Base-by-base conservation (phyloP, 2,329 filamentous ascomycete species). In the Onygenales sp. region DNA sequence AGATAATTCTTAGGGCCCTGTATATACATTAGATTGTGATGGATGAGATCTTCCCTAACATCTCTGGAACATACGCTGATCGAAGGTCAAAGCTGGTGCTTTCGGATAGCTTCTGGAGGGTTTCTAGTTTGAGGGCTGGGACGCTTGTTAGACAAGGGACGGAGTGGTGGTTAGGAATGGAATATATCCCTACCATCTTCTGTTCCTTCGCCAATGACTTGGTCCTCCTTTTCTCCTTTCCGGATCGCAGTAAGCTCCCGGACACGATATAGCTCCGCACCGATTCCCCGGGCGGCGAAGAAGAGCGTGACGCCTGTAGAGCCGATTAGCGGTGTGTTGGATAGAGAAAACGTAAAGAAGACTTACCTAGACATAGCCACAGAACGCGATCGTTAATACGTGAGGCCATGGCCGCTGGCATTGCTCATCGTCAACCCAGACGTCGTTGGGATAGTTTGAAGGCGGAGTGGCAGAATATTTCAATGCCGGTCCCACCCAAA, bases 81-180 rank as follows among this genome's bases (percentile, higher is more conserved):
- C 84, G 77, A 57, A 91, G 85, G 17, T 85, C 80, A 62, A 81
- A 84, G 67, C 84, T 92, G 56, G 85, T 85, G 65, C 86, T 86
- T 50, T 79, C 75, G 10, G 87, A 73, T 3, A 91, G 76, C 58
- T 82, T 85, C 50, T 83, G 75, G 8, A 91, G 74, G 0, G 87
- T 90, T 42, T 78, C 75, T 9, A 83, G 64, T 54, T 83, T 80
- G 42, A 90, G 74, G 2, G 85, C 72, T 75, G 54, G 2, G 14
- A 10, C 4, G 2, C 8, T n/a, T 45, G 40, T 69, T 49, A 70
- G 58, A 50, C 50, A 56, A 42, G 48, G 31, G 33, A 42, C 21
- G 3, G 21, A 27, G 3, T 27, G 1, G 21, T 3, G 21, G 37
- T n/a, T 33, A 17, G 11, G 9, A 32, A 13, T 21, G 33, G 36